Evolutionary conservation across 176 grass and related monocot species (phyloP), one percentile per base, ranked within the genome.

Genomic region (Otatea glauca): DNA sequence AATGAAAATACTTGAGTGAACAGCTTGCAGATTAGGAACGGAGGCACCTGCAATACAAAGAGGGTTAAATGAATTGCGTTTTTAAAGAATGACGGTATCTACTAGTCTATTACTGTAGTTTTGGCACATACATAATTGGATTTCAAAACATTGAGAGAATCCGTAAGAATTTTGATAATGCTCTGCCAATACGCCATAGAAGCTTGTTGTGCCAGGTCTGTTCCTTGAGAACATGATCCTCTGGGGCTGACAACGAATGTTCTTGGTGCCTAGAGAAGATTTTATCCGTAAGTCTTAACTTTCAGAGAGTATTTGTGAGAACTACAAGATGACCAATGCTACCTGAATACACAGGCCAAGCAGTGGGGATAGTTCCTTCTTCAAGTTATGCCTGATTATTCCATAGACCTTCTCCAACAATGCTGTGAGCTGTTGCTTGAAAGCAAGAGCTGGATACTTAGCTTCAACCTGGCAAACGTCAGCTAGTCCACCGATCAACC

Each of bases 331-430:
- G 50, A 18, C 60, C 27, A 54, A 74, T 23, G 17, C 17, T 81
- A 94, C 92, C 89, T 92, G 92, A 86, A 94, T 94, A 29, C 92
- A 94, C 4, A 85, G 49, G 37, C 84, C 68, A 70, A 94, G 89
- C 70, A 92, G 79, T 34, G 92, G 85, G 45, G 92, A 88, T 37
- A 92, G 65, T 43, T 94, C 92, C 63, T 94, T 94, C 84, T 94
- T 94, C 68, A 94, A 47, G 53, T 92, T 89, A 41, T 94, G 81
- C 65, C 89, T 84, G 72, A 92, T 89, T 9, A 92, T 89, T 75
- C 92, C 92, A 85, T 92, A 94, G 13, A 94, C 70, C 85, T 94
- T 94, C 79, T 94, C 92, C 72, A 94, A 20, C 85, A 89, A 83
- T 60, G 89, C 92, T 21, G 87, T 94, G 7, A 94, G 81, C 42